These are phyloP conservation scores for Xylaria telfairii DNA, from an alignment of 495 filamentous ascomycete species.

Conservation along the genomic window DNA sequence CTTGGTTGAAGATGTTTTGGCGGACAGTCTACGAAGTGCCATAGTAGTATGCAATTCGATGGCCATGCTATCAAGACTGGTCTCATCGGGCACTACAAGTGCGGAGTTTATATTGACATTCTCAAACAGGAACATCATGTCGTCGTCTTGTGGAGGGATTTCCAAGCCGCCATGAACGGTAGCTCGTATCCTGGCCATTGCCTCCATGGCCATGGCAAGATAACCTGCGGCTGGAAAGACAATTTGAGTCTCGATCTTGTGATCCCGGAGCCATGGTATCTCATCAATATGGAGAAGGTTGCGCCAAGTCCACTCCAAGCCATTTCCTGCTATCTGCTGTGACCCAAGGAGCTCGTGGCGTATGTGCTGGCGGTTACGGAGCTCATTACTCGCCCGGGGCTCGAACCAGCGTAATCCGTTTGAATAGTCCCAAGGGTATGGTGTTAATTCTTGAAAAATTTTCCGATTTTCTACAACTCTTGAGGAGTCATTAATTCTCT, in stretches of 20 bases:
- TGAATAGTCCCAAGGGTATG: conserved; percentile 53
- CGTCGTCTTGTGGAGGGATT: too few relatives aligned
- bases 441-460: conserved; percentile 37
- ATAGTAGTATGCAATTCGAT: conserved; percentile 31
- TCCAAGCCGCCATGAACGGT: too few relatives aligned
- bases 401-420: conserved; percentile 44
- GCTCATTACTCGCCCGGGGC: conserved; percentile 39
- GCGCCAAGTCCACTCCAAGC: conserved; percentile 30
- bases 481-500: too few relatives aligned
- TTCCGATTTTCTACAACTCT: too few relatives aligned
- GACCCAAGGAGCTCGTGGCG: conserved; percentile 35
- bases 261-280: conserved; percentile 55
- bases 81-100: conserved; percentile 12
- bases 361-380: conserved; percentile 36
- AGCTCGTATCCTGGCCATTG: too few relatives aligned
- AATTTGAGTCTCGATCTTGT: conserved; percentile 43
- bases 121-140: conserved; percentile 18
- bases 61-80: conserved; percentile 1
- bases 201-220: conserved; percentile 57
- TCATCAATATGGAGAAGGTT: conserved; percentile 30
- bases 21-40: conserved; percentile 28
- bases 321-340: conserved; percentile 22
- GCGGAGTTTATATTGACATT: conserved; percentile 25
- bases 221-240: conserved; percentile 64
- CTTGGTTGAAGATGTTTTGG: conserved; percentile 17